A percentile compares a stretch with the other conserved stretches of the same genome.
phyloP scores from a whole-genome alignment of 192 early-diverging fungal genomes.

The Podila horticola region DNA sequence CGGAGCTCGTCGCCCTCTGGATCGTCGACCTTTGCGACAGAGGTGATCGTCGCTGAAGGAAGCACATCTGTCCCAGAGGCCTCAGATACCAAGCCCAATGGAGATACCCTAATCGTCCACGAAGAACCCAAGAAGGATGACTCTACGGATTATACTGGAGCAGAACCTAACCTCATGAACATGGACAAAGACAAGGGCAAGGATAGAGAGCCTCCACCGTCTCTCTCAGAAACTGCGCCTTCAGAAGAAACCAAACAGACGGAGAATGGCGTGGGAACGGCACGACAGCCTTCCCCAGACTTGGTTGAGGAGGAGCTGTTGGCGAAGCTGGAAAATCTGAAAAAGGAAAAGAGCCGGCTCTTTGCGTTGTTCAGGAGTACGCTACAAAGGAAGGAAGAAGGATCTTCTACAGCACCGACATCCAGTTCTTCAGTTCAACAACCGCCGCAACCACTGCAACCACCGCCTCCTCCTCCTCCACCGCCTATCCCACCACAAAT shows the following conservation, averaged over 20 bases:
- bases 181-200: too few relatives aligned
- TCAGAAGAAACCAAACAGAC: not conserved
- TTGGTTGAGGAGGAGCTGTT: conserved; percentile 25
- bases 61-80: too few relatives aligned
- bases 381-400: conserved; percentile 16
- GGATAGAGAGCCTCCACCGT: not conserved
- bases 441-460: not conserved
- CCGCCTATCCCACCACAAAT: not conserved
- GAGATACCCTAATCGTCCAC: not conserved
- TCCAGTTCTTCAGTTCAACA: not conserved
- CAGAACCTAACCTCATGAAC: too few relatives aligned
- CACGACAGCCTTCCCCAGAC: conserved; percentile 1
- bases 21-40: conserved; percentile 2
- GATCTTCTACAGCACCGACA: not conserved
- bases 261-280: not conserved
- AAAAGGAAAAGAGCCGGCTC: conserved; percentile 40
- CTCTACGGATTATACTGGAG: too few relatives aligned
- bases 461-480: not conserved
- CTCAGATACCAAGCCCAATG: too few relatives aligned
- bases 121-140: not conserved
- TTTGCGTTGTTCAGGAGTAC: conserved; percentile 39
- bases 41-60: conserved; percentile 2
- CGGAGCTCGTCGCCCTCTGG: conserved; percentile 31
- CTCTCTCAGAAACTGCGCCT: too few relatives aligned
- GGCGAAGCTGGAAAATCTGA: conserved; percentile 25